Evolutionary conservation across 179 eudicot genomes (phyloP), one percentile per base, ranked within the genome.

Genomic region (Pouteria campechiana): DNA sequence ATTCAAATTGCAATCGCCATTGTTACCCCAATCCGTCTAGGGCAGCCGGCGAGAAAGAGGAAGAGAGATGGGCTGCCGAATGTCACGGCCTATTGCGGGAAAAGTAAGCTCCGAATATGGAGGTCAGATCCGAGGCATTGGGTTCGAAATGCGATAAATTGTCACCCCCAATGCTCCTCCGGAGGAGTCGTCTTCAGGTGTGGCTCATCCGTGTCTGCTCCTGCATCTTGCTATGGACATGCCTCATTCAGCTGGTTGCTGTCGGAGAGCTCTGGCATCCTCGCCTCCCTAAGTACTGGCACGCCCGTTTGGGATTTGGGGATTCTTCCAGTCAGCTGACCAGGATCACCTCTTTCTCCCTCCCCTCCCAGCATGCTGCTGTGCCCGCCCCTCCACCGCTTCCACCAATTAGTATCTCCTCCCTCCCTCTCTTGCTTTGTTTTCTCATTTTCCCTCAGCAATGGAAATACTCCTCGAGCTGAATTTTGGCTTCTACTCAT

Each of bases 221-320:
- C 7, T 82, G 85, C 52, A 79, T 90, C 70, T 55, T 90, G 54
- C 64, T 90, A 39, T 90, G 96, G 96, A 90, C 98, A 39, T 79
- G 92, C 63, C 58, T 90, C 60, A 80, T 82, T 63, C 98, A 90
- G 50, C 84, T 90, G 30, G 69, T 90, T 32, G 84, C 96, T 0
- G 75, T 86, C 44, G 74, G 74, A 2, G 82, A 82, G 70, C 75
- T 90, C 7, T 87, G 94, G 94, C 74, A 71, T 48, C 96, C 94
- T 1, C 68, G 59, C 1, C 63, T 77, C n/a, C n/a, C n/a, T n/a
- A n/a, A n/a, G n/a, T n/a, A n/a, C n/a, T n/a, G n/a, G n/a, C n/a
- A n/a, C n/a, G n/a, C n/a, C n/a, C n/a, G n/a, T n/a, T n/a, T n/a
- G n/a, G n/a, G n/a, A 45, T 41, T 84, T 10, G 27, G 63, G 7